Percentiles rank a stretch among this genome's conserved stretches.
These are phyloP conservation scores for Cercospora nicotianae DNA, from an alignment of 2,329 filamentous ascomycete species.

Conservation along the genomic window DNA sequence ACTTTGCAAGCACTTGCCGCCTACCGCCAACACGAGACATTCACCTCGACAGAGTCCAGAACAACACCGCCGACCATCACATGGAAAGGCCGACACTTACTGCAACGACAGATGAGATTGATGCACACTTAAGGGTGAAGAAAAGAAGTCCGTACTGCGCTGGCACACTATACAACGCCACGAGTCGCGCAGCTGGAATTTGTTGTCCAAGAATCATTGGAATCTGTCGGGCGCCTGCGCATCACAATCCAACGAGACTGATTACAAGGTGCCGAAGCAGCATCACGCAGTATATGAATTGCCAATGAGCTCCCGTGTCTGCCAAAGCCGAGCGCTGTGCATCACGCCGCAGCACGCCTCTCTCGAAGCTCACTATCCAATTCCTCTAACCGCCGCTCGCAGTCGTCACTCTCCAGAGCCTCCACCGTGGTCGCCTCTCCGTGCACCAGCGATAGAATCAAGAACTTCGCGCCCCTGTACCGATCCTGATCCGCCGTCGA, in stretches of 20 bases:
- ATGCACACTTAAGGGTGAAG: background rate
- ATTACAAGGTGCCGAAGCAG: background rate
- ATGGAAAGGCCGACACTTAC: background rate
- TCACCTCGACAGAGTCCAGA: background rate
- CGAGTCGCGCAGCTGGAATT: background rate
- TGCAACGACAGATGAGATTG: background rate
- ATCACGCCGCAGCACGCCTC: background rate
- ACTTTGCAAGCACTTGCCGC: background rate
- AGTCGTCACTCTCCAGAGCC: slow-evolving; percentile 17
- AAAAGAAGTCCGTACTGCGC: background rate
- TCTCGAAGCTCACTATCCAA: slow-evolving; percentile 14
- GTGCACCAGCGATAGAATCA: slow-evolving; percentile 22
- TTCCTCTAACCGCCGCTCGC: slow-evolving; percentile 1
- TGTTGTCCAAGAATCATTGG: background rate
- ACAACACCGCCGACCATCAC: background rate
- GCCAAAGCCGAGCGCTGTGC: background rate
- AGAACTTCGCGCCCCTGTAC: slow-evolving; percentile 23
- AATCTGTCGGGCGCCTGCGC: background rate
- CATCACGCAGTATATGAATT: background rate
- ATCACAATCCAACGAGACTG: background rate
- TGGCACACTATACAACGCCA: background rate
- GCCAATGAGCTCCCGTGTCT: background rate
- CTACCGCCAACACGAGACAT: background rate
- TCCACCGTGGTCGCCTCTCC: slow-evolving; percentile 18
- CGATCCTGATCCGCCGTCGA: slow-evolving; percentile 19